Evolutionary conservation across 1,284 basidiomycete species (phyloP).

Genomic region (Macrocybe sp.): DNA sequence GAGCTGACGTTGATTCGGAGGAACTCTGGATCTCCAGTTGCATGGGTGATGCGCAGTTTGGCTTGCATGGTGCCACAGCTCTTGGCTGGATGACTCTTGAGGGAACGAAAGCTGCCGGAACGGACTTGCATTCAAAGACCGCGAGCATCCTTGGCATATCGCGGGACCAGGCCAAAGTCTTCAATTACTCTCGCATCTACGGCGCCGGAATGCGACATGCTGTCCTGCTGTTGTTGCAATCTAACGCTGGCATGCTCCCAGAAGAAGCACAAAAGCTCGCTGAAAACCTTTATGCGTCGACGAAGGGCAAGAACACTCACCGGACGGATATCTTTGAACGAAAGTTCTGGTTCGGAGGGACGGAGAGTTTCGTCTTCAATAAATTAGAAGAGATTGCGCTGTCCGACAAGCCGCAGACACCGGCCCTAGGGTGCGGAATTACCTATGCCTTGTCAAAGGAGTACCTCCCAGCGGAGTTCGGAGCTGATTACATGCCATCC

Average conservation of each 20-base stretch:
- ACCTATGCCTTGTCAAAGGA: slow-evolving; percentile 90
- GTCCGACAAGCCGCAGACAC: slow-evolving; percentile 85
- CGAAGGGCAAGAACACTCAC: slow-evolving; percentile 88
- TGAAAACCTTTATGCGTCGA: slow-evolving; percentile 85
- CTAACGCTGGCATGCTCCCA: slow-evolving; percentile 75
- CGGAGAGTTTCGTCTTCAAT: slow-evolving; percentile 98
- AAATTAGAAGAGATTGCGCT: slow-evolving; percentile 95
- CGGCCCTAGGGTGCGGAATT: slow-evolving; percentile 91
- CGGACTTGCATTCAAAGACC: slow-evolving; percentile 97
- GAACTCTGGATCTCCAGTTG: slow-evolving; percentile 99
- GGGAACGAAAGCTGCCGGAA: slow-evolving; percentile 95
- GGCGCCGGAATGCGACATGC: slow-evolving; percentile 97
- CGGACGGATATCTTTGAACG: slow-evolving; percentile 64
- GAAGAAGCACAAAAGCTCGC: slow-evolving; percentile 82
- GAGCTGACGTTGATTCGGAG: slow-evolving; percentile 98
- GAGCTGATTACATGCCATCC: slow-evolving; percentile 90
- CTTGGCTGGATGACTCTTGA: slow-evolving; percentile 99
- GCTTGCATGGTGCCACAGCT: slow-evolving; percentile 93
- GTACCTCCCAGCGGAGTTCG: slow-evolving; percentile 75
- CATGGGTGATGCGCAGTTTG: slow-evolving; percentile 99
- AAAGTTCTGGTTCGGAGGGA: slow-evolving; percentile 96
- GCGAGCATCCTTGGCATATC: slow-evolving; percentile 92
- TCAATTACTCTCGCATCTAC: slow-evolving; percentile 99
- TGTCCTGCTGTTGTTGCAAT: slow-evolving; percentile 83
- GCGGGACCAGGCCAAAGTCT: slow-evolving; percentile 95